Conservation (phyloP, 495 filamentous ascomycete species). For the Bacidia rubella region DNA sequence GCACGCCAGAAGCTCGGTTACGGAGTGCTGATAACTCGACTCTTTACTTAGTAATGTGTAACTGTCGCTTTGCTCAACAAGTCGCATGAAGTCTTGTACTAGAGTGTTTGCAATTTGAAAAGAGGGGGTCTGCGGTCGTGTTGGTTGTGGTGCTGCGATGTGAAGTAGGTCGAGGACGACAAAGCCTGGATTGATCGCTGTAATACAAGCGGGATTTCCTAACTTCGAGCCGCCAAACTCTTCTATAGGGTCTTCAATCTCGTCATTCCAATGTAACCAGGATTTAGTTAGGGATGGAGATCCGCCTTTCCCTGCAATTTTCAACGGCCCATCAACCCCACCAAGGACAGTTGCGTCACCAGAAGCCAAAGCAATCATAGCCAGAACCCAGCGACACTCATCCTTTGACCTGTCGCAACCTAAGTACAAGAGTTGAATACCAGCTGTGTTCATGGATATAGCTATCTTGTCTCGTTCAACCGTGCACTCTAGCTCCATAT, state of each 20-base stretch:
- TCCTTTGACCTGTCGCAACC: neutral
- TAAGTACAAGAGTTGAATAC: neutral
- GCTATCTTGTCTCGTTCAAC: slow-evolving; percentile 4
- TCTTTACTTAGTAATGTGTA: neutral
- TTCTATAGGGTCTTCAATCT: neutral
- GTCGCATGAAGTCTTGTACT: neutral
- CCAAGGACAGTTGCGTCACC: slow-evolving; percentile 6
- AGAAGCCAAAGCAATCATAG: neutral
- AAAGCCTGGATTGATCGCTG: neutral
- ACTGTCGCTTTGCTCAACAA: neutral
- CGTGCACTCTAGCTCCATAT: neutral
- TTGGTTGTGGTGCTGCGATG: neutral
- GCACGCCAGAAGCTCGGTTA: neutral
- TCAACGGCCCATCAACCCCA: neutral
- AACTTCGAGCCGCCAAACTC: neutral
- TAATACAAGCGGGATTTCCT: neutral
- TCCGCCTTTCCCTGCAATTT: neutral
- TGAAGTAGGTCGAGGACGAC: neutral
- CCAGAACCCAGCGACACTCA: slow-evolving; percentile 2
- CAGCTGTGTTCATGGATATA: slow-evolving; percentile 2
- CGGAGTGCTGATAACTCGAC: neutral
- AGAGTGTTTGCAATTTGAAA: neutral
- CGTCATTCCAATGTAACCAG: neutral
- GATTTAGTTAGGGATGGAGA: neutral
- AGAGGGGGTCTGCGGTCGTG: neutral